Base-by-base conservation (phyloP, 2,329 filamentous ascomycete genomes). In the Verticillium isaacii region DNA sequence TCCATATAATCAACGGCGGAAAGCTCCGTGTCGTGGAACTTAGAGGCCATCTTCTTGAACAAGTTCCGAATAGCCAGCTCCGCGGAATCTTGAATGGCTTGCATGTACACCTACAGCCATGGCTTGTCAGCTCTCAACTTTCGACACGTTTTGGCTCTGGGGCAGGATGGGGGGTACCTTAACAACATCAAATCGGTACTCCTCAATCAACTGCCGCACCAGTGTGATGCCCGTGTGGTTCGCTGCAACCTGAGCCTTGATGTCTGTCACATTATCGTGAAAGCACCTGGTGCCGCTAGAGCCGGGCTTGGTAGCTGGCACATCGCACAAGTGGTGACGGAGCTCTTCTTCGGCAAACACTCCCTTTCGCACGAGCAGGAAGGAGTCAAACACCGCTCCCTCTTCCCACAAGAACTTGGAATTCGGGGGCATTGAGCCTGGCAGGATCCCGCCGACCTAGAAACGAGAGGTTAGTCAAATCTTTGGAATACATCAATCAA, bases 181-280 rank as follows among this genome's bases (percentile, higher is more conserved):
- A 0, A 93, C 90, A 0, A 89, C 87, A 6, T 86, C 79, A 54
- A 90, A 84, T 8, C 87, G 85, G 67, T 92, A 92, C 67, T 94
- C 90, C 32, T 84, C 82, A 65, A 93, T 92, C 1, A 94, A 77
- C 0, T 83, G 81, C 54, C 82, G 84, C 66, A 93, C 92, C 19
- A 94, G 79, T 50, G 85, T 85, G 68, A 94, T 94, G 9, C 92
- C 92, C 68, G 93, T 93, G 68, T 92, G 89, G 69, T 96, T 96
- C 14, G 92, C 91, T 0, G 92, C 91, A 14, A 95, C 89, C 71
- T 96, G 92, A 0, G 92, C 92, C 73, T 93, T 93, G 50, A 96
- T 80, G 71, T 96, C 92, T 59, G 92, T 93, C 66, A 96, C 81
- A 71, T 96, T 96, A 73, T 96, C 92, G 11, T 85, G 87, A 1